Base-by-base conservation (phyloP, 148 eudicot genomes). In the Heliamphora exappendiculata region DNA sequence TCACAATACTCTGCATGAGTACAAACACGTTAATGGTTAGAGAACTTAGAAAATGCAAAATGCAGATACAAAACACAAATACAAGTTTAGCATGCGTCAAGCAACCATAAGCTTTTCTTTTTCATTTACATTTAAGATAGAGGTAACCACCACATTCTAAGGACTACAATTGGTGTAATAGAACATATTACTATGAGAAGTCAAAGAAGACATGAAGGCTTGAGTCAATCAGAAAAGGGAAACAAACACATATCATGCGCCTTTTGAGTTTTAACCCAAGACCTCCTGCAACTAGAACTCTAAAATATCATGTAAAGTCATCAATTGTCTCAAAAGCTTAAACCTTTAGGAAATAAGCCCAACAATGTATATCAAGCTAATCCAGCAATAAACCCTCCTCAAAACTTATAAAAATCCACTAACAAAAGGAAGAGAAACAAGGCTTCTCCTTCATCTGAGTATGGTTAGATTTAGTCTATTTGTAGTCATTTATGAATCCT, bases 1-100 rank as follows among this genome's bases (percentile, higher is more conserved):
- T 41, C 88, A 82, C 66, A 81, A 29, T 82, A 87, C 71, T 83
- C 95, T 94, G 90, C 84, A 83, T 80, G 70, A 49, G 69, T 49
- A 55, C 49, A 77, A 76, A 62, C 36, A 68, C 4, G 20, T 31
- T 37, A 76, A 70, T 11, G 19, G 29, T 19, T 42, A 33, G 2
- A 49, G 41, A 19, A 45, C 31, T 62, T 29, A 0, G 33, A 66
- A 54, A 60, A 28, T 13, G 37, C 13, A 44, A 3, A 77, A 70
- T 33, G 17, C 53, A 68, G 73, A 60, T 55, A n/a, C n/a, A n/a
- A n/a, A n/a, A n/a, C n/a, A n/a, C n/a, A n/a, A n/a, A n/a, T n/a
- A 11, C 37, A 68, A 16, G 22, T 39, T 42, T 29, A 29, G 58
- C 58, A 24, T 8, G 17, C 9, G 72, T 37, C 42, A 14, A n/a